A percentile compares a stretch with the other conserved stretches of the same genome.
These are phyloP conservation scores for Trichoderma parareesei DNA, from an alignment of 495 filamentous ascomycete species.

Conservation along the genomic window DNA sequence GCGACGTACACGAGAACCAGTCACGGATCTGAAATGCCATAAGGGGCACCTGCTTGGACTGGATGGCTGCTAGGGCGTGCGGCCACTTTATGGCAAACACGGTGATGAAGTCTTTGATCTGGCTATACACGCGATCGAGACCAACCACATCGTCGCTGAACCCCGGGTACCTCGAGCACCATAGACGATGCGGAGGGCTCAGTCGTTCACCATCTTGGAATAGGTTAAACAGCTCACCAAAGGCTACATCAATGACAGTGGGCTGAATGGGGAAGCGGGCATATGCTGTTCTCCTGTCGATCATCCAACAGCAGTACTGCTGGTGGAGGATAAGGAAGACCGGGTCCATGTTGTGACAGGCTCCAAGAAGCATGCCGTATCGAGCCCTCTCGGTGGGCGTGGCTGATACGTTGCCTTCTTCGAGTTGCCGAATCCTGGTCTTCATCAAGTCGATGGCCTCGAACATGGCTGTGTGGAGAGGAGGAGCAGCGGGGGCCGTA, in stretches of 20 bases:
- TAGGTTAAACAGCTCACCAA: constrained; percentile 28
- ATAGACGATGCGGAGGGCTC: constrained; percentile 31
- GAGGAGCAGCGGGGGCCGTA: background rate
- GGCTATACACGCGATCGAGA: background rate
- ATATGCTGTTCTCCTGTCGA: constrained; percentile 12
- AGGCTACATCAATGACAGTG: constrained; percentile 24
- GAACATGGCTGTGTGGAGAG: background rate
- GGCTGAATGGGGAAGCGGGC: constrained; percentile 7
- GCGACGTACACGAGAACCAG: background rate
- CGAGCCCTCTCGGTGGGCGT: constrained; percentile 41
- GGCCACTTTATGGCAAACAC: constrained; percentile 26
- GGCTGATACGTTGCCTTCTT: background rate
- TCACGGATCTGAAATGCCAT: background rate
- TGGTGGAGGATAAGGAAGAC: constrained; percentile 65
- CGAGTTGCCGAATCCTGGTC: background rate
- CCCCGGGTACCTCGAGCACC: constrained; percentile 46
- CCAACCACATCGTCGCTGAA: background rate
- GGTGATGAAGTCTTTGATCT: constrained; percentile 29
- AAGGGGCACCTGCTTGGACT: background rate
- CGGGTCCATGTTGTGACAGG: constrained; percentile 45
- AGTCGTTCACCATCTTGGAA: constrained; percentile 35
- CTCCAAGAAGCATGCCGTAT: constrained; percentile 46
- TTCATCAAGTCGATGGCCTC: background rate
- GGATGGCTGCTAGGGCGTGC: constrained; percentile 17
- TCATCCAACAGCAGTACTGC: constrained; percentile 49